Evolutionary conservation across 805 yeast species (phyloP).

Genomic region (Wickerhamiella azyma): DNA sequence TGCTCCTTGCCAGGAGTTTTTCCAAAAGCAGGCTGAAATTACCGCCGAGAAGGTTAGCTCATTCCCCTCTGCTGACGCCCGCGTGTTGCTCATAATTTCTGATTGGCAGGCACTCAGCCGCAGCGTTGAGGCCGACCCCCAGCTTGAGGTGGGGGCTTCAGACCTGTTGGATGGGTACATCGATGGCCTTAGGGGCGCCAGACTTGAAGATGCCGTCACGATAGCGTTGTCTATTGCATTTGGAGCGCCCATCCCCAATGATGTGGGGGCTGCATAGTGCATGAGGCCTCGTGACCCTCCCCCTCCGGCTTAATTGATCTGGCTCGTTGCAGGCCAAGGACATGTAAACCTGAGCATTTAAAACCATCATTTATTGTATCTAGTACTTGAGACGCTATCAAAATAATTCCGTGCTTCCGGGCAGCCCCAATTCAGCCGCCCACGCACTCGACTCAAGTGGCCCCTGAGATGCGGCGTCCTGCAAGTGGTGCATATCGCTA

Average conservation of each 20-base stretch:
- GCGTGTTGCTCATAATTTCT: conserved; percentile 41
- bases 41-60: conserved; percentile 20
- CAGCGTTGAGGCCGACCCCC: conserved; percentile 41
- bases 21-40: conserved; percentile 20
- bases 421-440: too few relatives aligned
- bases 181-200: conserved; percentile 38
- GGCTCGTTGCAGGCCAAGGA: neutral
- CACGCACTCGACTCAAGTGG: too few relatives aligned
- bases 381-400: too few relatives aligned
- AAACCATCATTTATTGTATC: too few relatives aligned
- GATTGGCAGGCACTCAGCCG: conserved; percentile 43
- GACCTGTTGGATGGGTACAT: conserved; percentile 59
- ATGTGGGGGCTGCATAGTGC: neutral
- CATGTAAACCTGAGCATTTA: too few relatives aligned
- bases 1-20: conserved; percentile 57
- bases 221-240: conserved; percentile 23
- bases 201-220: conserved; percentile 60
- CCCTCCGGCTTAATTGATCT: neutral
- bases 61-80: conserved; percentile 14
- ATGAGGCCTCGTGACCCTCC: neutral
- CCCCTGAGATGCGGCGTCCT: neutral
- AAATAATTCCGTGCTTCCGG: too few relatives aligned
- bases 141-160: conserved; percentile 37
- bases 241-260: neutral
- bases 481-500: neutral